These are phyloP conservation scores for Sporisorium graminicola DNA, from an alignment of 1,284 basidiomycete genomes.

Conservation along the genomic window DNA sequence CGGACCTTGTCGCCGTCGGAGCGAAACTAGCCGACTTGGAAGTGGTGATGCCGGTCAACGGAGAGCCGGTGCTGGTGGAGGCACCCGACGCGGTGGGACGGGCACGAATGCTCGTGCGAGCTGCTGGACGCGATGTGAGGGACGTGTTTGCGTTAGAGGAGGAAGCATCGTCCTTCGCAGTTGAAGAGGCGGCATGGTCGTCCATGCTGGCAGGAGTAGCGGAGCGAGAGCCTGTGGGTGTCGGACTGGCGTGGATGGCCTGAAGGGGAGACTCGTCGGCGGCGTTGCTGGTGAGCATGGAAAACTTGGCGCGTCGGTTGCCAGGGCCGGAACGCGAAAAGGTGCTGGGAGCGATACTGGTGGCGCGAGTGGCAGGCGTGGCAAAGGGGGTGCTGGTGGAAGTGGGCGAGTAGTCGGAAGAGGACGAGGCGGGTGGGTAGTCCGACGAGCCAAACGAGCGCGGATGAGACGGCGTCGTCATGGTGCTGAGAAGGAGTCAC, in stretches of 20 bases:
- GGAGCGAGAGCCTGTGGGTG: constrained; percentile 43
- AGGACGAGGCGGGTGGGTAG: constrained; percentile 38
- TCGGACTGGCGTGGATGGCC: constrained; percentile 44
- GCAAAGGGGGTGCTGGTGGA: constrained; percentile 53
- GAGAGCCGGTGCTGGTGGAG: constrained; percentile 10
- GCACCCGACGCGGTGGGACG: constrained; percentile 10
- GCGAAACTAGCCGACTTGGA: constrained; percentile 3
- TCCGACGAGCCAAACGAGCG: constrained; percentile 35
- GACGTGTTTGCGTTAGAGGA: constrained; percentile 14
- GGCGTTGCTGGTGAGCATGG: constrained; percentile 35
- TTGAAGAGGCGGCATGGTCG: constrained; percentile 11
- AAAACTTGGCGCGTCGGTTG: constrained; percentile 47
- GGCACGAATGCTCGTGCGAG: constrained; percentile 17
- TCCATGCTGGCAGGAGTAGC: constrained; percentile 45
- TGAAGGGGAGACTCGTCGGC: constrained; percentile 21
- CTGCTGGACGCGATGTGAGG: constrained; percentile 4
- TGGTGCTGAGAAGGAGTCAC: constrained; percentile 12
- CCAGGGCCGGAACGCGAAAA: constrained; percentile 54
- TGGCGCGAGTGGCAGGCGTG: constrained; percentile 46
- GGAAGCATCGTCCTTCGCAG: constrained; percentile 10
- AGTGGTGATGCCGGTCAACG: constrained; percentile 7
- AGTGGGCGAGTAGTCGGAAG: constrained; percentile 51
- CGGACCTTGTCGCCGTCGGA: constrained; percentile 4
- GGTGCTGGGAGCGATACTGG: constrained; percentile 49
- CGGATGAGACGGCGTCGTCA: constrained; percentile 52